A percentile compares a stretch with the other conserved stretches of the same genome.
Conservation (phyloP, 1,139 yeast species). For the Pichia sp. region DNA sequence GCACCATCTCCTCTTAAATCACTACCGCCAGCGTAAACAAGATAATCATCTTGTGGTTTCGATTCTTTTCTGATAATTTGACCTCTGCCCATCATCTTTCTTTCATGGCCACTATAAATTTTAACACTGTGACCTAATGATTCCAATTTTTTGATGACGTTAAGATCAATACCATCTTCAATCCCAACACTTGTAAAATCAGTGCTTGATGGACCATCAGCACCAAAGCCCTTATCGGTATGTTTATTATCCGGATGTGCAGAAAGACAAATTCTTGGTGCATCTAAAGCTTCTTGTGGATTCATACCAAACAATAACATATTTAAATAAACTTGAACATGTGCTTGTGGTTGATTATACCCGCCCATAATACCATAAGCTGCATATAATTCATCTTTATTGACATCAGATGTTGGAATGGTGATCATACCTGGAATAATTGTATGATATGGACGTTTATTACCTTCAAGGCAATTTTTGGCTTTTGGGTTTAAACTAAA, state of each 20-base stretch:
- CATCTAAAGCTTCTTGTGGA: conserved; percentile 72
- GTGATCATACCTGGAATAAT: conserved; percentile 80
- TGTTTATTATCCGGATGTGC: conserved; percentile 41
- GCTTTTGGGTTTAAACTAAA: conserved; percentile 57
- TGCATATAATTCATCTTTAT: conserved; percentile 47
- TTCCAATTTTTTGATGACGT: conserved; percentile 39
- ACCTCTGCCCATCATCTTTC: conserved; percentile 61
- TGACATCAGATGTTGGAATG: conserved; percentile 28
- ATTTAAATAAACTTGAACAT: conserved; percentile 70
- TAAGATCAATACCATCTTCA: conserved; percentile 55
- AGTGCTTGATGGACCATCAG: conserved; percentile 62
- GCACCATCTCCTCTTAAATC: conserved; percentile 82
- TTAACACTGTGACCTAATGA: conserved; percentile 54
- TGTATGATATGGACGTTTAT: conserved; percentile 77
- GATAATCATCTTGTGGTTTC: conserved; percentile 21
- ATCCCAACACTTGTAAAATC: conserved; percentile 53
- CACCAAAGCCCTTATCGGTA: conserved; percentile 51
- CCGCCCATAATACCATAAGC: conserved; percentile 87
- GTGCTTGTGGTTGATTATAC: conserved; percentile 83
- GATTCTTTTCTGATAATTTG: conserved; percentile 56
- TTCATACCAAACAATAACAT: conserved; percentile 55
- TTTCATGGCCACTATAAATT: conserved; percentile 39
- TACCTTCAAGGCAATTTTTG: conserved; percentile 58
- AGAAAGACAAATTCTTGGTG: conserved; percentile 63
- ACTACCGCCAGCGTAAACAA: conserved; percentile 65